A percentile compares a stretch with the other conserved stretches of the same genome.
Evolutionary conservation across 495 filamentous ascomycete species (phyloP).

Genomic region (Rostrohypoxylon terebratum): DNA sequence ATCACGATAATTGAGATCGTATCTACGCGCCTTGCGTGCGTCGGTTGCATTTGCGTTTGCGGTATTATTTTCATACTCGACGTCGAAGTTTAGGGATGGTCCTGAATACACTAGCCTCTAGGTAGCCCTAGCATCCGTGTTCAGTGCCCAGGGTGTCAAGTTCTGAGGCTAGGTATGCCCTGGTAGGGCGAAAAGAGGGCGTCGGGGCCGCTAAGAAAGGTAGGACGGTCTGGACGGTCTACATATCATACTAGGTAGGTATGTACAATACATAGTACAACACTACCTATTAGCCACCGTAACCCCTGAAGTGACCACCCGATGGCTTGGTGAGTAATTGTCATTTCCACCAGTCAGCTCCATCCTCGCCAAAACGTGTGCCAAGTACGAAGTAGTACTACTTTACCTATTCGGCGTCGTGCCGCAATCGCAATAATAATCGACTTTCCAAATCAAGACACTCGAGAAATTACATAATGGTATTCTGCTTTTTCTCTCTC

Average conservation of each 20-base stretch:
- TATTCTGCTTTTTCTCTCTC: neutral
- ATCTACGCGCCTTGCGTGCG: neutral
- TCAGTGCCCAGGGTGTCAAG: too few species aligned
- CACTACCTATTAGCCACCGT: neutral
- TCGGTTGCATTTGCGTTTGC: neutral
- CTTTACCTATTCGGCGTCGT: neutral
- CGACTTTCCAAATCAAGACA: slow-evolving; percentile 7
- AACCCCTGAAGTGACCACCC: neutral
- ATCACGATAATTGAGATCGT: neutral
- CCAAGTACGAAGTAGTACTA: too few species aligned
- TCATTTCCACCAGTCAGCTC: slow-evolving; percentile 30
- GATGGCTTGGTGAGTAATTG: neutral
- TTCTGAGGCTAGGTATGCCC: too few species aligned
- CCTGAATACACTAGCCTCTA: neutral
- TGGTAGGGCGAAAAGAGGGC: neutral
- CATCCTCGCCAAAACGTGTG: slow-evolving; percentile 24
- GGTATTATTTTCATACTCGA: neutral
- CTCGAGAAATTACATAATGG: too few species aligned
- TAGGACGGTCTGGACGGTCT: too few species aligned
- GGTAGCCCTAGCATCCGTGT: neutral
- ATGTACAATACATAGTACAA: too few species aligned
- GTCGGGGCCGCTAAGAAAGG: neutral
- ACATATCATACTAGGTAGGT: too few species aligned
- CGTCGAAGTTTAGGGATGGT: neutral
- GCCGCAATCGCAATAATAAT: neutral